Conservation (phyloP, 2,329 filamentous ascomycete genomes). For the Cladophialophora psammophila region DNA sequence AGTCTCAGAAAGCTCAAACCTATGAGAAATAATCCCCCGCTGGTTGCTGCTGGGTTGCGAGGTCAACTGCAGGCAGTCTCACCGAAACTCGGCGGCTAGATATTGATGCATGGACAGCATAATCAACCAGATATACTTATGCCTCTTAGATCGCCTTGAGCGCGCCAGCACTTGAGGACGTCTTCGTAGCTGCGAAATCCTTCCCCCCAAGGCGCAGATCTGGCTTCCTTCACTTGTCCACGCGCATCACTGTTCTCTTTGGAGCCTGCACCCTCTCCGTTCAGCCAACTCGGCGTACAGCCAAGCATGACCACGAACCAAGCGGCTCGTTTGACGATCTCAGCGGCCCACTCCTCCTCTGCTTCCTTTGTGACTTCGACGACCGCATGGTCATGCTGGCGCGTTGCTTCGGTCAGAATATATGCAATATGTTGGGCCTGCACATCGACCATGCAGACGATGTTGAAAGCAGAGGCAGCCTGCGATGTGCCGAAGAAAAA, state of each 20-base stretch:
- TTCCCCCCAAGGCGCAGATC: not conserved
- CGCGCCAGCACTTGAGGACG: not conserved
- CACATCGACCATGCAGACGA: conserved; percentile 25
- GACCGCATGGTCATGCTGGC: conserved; percentile 8
- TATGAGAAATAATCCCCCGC: too few species aligned
- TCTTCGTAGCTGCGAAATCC: not conserved
- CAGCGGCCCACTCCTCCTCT: conserved; percentile 26
- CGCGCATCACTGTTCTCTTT: not conserved
- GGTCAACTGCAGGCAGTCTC: not conserved
- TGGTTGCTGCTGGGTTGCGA: too few species aligned
- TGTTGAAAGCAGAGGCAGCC: conserved; percentile 25
- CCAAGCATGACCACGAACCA: not conserved
- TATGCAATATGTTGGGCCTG: conserved; percentile 29
- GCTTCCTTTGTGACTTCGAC: conserved; percentile 30
- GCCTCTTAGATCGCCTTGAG: not conserved
- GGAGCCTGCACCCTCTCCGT: not conserved
- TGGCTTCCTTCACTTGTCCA: not conserved
- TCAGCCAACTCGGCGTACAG: not conserved
- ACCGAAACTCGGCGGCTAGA: too few species aligned
- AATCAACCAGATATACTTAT: not conserved
- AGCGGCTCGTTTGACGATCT: conserved; percentile 12
- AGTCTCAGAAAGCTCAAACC: too few species aligned
- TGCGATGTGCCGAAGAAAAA: conserved; percentile 26
- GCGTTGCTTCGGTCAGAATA: conserved; percentile 20
- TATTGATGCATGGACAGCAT: not conserved